Percentiles rank a stretch among this genome's conserved stretches.
Evolutionary conservation across 2,329 filamentous ascomycete genomes (phyloP).

Genomic region (Beauveria bassiana): DNA sequence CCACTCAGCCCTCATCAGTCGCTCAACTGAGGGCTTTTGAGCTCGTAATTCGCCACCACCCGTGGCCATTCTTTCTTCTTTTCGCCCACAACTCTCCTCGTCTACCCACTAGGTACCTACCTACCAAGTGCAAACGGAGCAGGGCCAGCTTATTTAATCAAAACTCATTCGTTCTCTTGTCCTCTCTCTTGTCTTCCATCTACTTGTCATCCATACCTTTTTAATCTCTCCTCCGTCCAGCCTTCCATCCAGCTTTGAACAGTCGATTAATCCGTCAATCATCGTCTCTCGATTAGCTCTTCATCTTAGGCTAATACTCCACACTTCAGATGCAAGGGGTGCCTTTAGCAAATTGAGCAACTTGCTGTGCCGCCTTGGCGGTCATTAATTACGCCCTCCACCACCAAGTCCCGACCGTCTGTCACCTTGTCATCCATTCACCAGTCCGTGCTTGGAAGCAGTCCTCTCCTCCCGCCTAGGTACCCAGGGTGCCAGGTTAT

Average conservation of each 20-base stretch:
- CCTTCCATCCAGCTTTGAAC: not conserved
- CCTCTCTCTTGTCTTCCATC: too few relatives aligned
- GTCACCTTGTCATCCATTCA: not conserved
- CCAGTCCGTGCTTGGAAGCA: not conserved
- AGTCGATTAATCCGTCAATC: conserved; percentile 9
- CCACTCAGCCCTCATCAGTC: too few relatives aligned
- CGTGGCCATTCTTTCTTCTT: not conserved
- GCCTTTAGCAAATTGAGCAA: not conserved
- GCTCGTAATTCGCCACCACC: not conserved
- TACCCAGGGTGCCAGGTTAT: not conserved
- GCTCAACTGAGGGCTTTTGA: too few relatives aligned
- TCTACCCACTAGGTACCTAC: not conserved
- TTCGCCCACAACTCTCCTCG: not conserved
- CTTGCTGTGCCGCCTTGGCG: not conserved
- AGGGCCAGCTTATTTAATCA: not conserved
- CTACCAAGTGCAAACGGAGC: not conserved
- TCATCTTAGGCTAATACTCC: not conserved
- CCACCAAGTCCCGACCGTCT: not conserved
- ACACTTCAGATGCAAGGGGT: not conserved
- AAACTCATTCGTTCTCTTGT: not conserved
- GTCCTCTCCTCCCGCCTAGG: not conserved
- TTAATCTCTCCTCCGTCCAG: not conserved
- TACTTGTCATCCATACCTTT: not conserved
- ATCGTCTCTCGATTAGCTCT: not conserved
- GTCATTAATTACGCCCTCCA: not conserved